Conservation (phyloP, 2,329 filamentous ascomycete genomes). For the Stromatinia cepivora region DNA sequence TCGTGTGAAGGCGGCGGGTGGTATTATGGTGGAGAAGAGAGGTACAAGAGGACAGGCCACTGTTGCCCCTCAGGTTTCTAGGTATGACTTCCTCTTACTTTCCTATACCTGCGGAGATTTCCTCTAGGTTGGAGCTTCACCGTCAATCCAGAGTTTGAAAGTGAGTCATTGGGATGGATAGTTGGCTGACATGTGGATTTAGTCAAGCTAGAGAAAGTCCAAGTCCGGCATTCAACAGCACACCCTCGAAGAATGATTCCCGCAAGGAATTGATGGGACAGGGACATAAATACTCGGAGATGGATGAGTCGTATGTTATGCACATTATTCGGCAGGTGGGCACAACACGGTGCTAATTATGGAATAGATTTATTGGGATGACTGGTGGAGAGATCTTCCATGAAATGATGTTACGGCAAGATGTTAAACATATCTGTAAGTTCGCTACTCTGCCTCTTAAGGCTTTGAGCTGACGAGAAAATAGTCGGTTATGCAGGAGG, state of each 20-base stretch:
- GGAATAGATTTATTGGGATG: constrained; percentile 79
- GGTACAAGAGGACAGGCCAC: constrained; percentile 50
- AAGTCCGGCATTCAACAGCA: constrained; percentile 60
- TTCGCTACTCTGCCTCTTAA: constrained; percentile 38
- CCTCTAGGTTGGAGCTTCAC: background rate
- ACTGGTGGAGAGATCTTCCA: constrained; percentile 97
- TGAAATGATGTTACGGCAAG: constrained; percentile 95
- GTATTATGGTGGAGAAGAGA: constrained; percentile 31
- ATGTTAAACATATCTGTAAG: constrained; percentile 92
- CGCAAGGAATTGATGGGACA: constrained; percentile 56
- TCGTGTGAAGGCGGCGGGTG: constrained; percentile 45
- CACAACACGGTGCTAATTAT: constrained; percentile 9
- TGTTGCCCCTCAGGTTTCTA: constrained; percentile 39
- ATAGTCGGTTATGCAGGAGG: constrained; percentile 87
- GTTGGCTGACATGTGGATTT: constrained; percentile 13
- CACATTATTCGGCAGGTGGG: constrained; percentile 24
- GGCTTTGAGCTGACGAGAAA: constrained; percentile 27
- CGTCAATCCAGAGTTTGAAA: background rate
- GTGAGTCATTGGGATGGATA: constrained; percentile 6
- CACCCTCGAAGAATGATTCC: constrained; percentile 43
- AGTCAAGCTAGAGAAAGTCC: constrained; percentile 61
- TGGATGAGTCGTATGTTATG: constrained; percentile 75
- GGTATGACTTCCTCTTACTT: constrained; percentile 31
- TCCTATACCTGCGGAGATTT: background rate
- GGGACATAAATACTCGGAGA: constrained; percentile 58